Evolutionary conservation across 169 alveolate species (phyloP), one percentile per base, ranked within the genome.

Genomic region (Eimeria falciformis): DNA sequence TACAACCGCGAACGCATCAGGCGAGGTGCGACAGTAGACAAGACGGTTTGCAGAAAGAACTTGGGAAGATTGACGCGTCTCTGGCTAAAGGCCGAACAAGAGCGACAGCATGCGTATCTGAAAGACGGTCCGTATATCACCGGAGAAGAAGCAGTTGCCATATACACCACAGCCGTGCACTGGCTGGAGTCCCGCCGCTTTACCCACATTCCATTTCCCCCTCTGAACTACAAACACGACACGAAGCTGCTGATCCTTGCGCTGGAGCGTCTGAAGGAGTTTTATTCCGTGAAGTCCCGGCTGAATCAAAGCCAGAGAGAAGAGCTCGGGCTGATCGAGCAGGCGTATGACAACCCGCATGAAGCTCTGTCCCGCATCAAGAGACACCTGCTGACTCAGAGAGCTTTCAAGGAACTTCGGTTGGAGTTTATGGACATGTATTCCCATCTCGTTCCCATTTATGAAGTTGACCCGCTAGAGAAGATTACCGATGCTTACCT

Each of bases 21-120:
- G 91, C 96, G 99, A 88, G 99, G 99, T 5, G 99, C 99, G 12
- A 99, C 99, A 0, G 99, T 99, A 1, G 99, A 99, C 97, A 99
- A 99, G 96, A 99, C 99, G 25, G 99, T 99, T 3, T 99, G 99
- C 93, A 98, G 99, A 92, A 99, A 99, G 97, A 99, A 99, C 96
- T 94, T 99, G 69, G 99, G 99, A 46, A 96, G 99, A 78, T 93
- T 99, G 77, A 99, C 99, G n/a, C 96, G 99, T 73, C 95, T 99
- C 62, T 99, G 99, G 98, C 96, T 99, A 71, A 99, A 99, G 25
- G 91, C 91, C 4, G 99, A 81, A 68, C 96, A 94, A 53, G 96
- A 94, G 96, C 96, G 99, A 89, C 99, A 99, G 95, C 99, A 99
- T 95, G 98, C 98, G 85, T 99, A 98, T 95, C 93, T 99, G 91